phyloP scores from a whole-genome alignment of 352 stramenopile genomes.

The Globisporangium canariense region DNA sequence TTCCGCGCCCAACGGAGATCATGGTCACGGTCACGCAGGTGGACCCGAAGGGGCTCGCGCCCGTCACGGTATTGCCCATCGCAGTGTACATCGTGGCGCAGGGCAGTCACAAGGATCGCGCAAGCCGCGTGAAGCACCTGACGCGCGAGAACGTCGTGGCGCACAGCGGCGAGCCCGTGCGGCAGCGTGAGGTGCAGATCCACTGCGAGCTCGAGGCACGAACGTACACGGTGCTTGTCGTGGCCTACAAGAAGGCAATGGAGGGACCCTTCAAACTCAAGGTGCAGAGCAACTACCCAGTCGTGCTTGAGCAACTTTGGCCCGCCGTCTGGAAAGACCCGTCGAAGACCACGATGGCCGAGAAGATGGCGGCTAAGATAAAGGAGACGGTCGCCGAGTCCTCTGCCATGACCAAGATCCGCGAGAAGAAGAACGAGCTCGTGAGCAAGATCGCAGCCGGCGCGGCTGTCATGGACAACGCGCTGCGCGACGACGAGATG shows the following conservation, averaged over 20 bases:
- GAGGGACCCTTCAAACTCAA: constrained; percentile 87
- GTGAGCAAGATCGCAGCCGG: constrained; percentile 61
- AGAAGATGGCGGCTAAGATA: constrained; percentile 62
- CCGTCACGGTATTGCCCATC: constrained; percentile 61
- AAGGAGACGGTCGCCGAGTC: constrained; percentile 66
- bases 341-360: constrained; percentile 34
- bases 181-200: constrained; percentile 72
- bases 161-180: constrained; percentile 70
- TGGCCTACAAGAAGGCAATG: constrained; percentile 86
- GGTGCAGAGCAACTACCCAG: constrained; percentile 85
- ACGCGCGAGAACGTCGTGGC: constrained; percentile 69
- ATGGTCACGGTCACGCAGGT: constrained; percentile 86
- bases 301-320: constrained; percentile 76
- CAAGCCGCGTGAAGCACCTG: constrained; percentile 57
- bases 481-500: constrained; percentile 61
- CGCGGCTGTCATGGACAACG: constrained; percentile 61
- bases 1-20: constrained; percentile 80
- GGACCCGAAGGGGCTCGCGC: constrained; percentile 55
- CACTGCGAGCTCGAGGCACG: constrained; percentile 70
- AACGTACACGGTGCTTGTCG: constrained; percentile 87
- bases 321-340: constrained; percentile 72
- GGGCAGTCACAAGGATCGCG: constrained; percentile 45
- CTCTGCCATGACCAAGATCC: constrained; percentile 41
- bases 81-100: constrained; percentile 70
- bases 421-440: constrained; percentile 73